These are phyloP conservation scores for Globisporangium yorkense DNA, from an alignment of 352 stramenopile genomes.

Conservation along the genomic window DNA sequence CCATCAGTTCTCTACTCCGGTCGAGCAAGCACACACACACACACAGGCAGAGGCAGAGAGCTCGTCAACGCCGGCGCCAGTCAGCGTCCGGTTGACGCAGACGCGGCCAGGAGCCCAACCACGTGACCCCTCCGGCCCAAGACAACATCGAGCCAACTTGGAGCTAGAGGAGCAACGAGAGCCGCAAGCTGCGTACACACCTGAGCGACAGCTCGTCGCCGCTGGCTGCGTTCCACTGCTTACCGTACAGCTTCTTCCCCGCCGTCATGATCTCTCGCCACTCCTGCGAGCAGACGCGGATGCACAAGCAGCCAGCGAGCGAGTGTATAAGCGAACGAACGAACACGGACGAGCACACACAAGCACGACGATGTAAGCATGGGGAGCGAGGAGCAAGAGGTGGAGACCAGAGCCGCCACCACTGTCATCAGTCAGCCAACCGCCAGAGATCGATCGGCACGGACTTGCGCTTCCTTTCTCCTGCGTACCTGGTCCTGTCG, in stretches of 20 bases:
- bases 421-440: neutral
- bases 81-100: too few relatives aligned
- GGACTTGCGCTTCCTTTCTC: neutral
- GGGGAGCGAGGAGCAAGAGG: neutral
- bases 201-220: conserved; percentile 36
- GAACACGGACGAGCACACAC: neutral
- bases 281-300: conserved; percentile 23
- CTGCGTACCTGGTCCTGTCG: conserved; percentile 34
- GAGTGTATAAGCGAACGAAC: too few relatives aligned
- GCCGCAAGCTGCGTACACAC: conserved; percentile 9
- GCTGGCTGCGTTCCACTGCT: conserved; percentile 40
- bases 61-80: too few relatives aligned
- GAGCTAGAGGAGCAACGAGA: too few relatives aligned
- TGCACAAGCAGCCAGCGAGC: neutral
- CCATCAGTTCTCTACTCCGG: too few relatives aligned
- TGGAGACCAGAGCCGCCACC: neutral
- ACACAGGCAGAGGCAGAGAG: too few relatives aligned
- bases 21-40: too few relatives aligned
- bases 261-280: conserved; percentile 64
- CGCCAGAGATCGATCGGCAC: too few relatives aligned
- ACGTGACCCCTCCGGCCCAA: too few relatives aligned
- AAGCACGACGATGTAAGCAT: neutral
- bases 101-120: too few relatives aligned
- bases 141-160: too few relatives aligned
- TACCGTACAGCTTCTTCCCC: conserved; percentile 51